These are phyloP conservation scores for Akanthomyces dipterigenus DNA, from an alignment of 2,329 filamentous ascomycete genomes.

Conservation along the genomic window DNA sequence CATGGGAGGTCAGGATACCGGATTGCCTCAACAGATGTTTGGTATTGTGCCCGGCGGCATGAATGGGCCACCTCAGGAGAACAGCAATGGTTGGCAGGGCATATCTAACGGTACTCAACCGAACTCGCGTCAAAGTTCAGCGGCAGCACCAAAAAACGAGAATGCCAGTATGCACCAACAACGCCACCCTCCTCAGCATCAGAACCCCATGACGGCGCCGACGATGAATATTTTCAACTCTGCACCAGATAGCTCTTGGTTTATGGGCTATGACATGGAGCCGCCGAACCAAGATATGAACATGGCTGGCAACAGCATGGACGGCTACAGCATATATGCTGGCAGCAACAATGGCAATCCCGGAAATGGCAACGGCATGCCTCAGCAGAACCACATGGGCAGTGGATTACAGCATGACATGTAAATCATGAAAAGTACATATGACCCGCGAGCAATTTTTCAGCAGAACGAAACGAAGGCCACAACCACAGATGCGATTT, in stretches of 20 bases:
- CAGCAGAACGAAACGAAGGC: background rate
- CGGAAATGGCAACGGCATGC: conserved; percentile 5
- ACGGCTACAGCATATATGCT: conserved; percentile 45
- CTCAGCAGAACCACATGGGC: conserved; percentile 11
- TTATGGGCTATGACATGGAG: conserved; percentile 88
- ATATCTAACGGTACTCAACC: conserved; percentile 26
- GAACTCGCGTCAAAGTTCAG: conserved; percentile 16
- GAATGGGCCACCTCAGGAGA: conserved; percentile 25
- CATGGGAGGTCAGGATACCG: conserved; percentile 41
- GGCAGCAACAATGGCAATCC: conserved; percentile 13
- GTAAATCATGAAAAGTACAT: background rate
- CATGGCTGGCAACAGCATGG: conserved; percentile 36
- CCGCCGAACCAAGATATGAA: conserved; percentile 52
- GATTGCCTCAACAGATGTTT: conserved; percentile 63
- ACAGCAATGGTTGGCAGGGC: conserved; percentile 34
- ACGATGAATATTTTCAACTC: conserved; percentile 20
- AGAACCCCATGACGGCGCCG: conserved; percentile 8
- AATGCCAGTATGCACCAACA: background rate
- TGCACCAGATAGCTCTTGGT: conserved; percentile 66
- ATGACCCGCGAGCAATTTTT: background rate
- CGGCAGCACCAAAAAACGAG: background rate
- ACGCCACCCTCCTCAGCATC: background rate
- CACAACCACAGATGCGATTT: background rate
- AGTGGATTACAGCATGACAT: conserved; percentile 8
- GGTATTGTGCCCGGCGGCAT: conserved; percentile 41